Conservation (phyloP, 306 rosid genomes). For the Coriaria nepalensis region DNA sequence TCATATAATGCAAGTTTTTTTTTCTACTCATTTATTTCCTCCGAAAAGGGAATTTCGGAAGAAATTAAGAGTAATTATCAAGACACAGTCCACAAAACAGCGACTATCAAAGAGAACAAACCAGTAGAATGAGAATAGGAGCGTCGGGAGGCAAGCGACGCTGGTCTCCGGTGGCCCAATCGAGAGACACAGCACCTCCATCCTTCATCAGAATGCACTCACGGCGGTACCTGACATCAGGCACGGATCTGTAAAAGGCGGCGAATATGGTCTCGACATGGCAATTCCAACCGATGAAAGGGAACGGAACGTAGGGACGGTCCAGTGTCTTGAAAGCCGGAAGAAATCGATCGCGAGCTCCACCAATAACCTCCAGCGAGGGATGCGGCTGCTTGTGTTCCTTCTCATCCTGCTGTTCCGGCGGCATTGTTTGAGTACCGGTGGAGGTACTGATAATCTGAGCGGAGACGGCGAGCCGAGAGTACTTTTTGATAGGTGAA, state of each 20-base stretch:
- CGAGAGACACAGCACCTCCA: constrained; percentile 62
- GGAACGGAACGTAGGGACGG: constrained; percentile 44
- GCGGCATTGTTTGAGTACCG: too few relatives aligned
- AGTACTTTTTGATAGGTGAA: neutral
- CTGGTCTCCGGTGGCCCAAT: constrained; percentile 73
- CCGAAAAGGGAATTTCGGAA: too few relatives aligned
- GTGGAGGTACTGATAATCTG: constrained; percentile 17
- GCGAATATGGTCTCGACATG: constrained; percentile 89
- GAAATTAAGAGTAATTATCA: too few relatives aligned
- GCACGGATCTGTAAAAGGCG: constrained; percentile 52
- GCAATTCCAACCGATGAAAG: constrained; percentile 43
- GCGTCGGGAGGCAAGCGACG: constrained; percentile 31
- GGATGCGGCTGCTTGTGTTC: constrained; percentile 26
- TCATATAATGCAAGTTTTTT: too few relatives aligned
- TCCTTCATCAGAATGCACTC: constrained; percentile 55
- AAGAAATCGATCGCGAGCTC: constrained; percentile 37
- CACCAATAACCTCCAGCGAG: constrained; percentile 54
- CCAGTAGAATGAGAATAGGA: constrained; percentile 75
- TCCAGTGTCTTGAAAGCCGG: constrained; percentile 24
- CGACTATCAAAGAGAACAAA: constrained; percentile 21
- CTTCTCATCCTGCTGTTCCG: constrained; percentile 4
- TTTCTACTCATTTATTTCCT: too few relatives aligned
- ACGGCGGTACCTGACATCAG: constrained; percentile 50
- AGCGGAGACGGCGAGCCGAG: constrained; percentile 7
- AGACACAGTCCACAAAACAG: too few relatives aligned